Percentiles rank a stretch among this genome's conserved stretches.
phyloP scores from a whole-genome alignment of 495 filamentous ascomycete species.

The Hypoxylon rickii region DNA sequence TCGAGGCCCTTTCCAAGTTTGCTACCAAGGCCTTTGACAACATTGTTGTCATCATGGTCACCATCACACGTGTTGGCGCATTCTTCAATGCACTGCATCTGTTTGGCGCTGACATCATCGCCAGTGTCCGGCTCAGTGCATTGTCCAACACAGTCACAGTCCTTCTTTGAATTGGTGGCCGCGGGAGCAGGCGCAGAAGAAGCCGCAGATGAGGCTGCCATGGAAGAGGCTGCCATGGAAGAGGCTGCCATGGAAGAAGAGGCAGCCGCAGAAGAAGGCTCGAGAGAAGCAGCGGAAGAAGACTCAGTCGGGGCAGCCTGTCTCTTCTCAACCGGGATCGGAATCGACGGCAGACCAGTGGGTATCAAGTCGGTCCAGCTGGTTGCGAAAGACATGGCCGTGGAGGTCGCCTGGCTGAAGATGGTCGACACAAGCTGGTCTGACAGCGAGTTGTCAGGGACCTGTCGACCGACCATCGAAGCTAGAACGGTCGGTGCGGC shows the following conservation, averaged over 20 bases:
- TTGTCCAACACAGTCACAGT: conserved; percentile 15
- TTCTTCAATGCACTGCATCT: conserved; percentile 12
- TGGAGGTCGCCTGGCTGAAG: neutral
- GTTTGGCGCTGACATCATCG: neutral
- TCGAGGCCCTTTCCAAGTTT: neutral
- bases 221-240: neutral
- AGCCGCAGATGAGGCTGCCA: neutral
- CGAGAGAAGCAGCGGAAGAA: too few species aligned
- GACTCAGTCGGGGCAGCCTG: neutral
- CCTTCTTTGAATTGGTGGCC: neutral
- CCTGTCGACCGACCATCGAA: neutral
- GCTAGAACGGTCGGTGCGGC: neutral
- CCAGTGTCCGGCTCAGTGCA: neutral
- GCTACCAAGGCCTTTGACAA: neutral
- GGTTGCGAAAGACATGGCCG: neutral
- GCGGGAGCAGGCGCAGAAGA: neutral
- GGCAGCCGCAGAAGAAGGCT: neutral
- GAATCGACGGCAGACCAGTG: neutral
- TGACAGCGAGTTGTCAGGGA: neutral
- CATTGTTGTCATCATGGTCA: conserved; percentile 15
- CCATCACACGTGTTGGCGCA: conserved; percentile 14
- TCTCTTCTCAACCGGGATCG: neutral
- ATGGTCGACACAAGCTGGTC: neutral
- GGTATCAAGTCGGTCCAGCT: neutral
- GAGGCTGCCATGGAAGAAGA: neutral